Conservation (phyloP, 306 rosid species). For the Aeschynomene evenia region DNA sequence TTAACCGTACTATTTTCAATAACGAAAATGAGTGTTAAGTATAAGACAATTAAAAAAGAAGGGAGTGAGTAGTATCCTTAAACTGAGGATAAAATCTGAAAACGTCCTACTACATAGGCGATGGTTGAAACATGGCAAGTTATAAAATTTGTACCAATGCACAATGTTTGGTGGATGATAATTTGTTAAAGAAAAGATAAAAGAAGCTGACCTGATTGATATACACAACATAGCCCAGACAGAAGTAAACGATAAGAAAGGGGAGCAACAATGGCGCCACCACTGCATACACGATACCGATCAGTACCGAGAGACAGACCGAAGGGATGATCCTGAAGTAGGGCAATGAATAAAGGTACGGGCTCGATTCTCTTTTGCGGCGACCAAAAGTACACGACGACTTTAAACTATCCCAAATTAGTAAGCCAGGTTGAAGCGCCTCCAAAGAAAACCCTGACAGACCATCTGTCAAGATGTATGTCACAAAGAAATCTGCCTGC, state of each 20-base stretch:
- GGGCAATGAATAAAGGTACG: conserved; percentile 79
- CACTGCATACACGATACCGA: conserved; percentile 83
- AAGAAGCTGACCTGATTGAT: conserved; percentile 49
- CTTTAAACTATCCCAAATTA: conserved; percentile 60
- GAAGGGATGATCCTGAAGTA: conserved; percentile 70
- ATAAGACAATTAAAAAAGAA: too few species aligned
- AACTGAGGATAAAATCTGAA: too few species aligned
- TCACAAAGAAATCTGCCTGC: conserved; percentile 94
- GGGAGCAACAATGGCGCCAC: conserved; percentile 85
- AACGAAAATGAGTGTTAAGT: too few species aligned
- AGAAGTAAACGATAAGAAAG: conserved; percentile 82
- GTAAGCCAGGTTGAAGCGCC: conserved; percentile 80
- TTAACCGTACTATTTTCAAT: too few species aligned
- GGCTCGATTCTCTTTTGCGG: conserved; percentile 39
- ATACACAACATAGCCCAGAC: conserved; percentile 77
- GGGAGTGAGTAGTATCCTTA: too few species aligned
- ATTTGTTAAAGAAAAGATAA: background rate
- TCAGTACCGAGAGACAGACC: conserved; percentile 67
- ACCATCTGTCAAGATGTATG: conserved; percentile 86
- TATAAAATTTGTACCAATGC: too few species aligned
- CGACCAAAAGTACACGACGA: conserved; percentile 49
- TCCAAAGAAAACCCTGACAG: conserved; percentile 90
- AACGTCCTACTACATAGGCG: too few species aligned
- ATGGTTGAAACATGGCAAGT: too few species aligned
- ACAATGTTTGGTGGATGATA: background rate